Conservation (phyloP, 495 filamentous ascomycete species). For the Cladorrhinum samala region DNA sequence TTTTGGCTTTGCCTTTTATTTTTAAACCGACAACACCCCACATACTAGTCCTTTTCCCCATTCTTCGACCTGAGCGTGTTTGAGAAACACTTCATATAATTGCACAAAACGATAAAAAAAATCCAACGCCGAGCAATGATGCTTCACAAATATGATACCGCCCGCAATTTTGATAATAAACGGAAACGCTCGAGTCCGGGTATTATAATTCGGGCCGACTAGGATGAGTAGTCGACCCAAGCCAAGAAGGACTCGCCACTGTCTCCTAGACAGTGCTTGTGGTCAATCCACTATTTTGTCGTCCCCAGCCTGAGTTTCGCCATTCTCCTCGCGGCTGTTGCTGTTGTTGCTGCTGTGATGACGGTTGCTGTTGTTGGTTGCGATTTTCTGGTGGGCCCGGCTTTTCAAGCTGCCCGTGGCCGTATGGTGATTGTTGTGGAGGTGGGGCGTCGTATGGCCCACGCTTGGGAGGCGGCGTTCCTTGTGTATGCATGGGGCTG, state of each 20-base stretch:
- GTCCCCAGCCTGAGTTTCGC: conserved; percentile 49
- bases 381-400: neutral
- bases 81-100: no score
- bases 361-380: neutral
- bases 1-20: no score
- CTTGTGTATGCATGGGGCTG: conserved; percentile 13
- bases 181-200: neutral
- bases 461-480: conserved; percentile 39
- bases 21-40: no score
- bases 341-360: conserved; percentile 1
- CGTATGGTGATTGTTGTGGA: conserved; percentile 19
- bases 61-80: no score
- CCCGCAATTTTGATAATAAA: no score
- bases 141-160: conserved; percentile 5
- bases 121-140: conserved; percentile 15
- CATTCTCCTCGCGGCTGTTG: conserved; percentile 29
- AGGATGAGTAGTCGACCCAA: neutral
- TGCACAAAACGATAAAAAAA: no score
- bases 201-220: neutral
- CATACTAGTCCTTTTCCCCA: no score
- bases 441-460: conserved; percentile 30
- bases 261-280: conserved; percentile 25
- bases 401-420: conserved; percentile 18
- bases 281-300: conserved; percentile 33
- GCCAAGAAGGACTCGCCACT: neutral